Evolutionary conservation across 345 rosid genomes (phyloP), one percentile per base, ranked within the genome.

Genomic region (Abelmoschus esculentus): DNA sequence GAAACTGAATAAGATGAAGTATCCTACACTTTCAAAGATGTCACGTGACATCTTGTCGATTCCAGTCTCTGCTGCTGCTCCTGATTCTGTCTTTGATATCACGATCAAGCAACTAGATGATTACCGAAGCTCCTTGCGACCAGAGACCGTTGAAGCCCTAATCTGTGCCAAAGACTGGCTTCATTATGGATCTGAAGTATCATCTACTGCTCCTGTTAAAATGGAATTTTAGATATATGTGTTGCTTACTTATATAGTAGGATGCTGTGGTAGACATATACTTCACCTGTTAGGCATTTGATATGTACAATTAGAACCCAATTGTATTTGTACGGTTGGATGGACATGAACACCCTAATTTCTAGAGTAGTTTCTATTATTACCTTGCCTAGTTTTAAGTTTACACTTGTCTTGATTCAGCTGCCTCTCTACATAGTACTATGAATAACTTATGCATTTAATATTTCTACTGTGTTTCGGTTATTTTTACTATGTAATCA

Each of bases 91-190:
- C 8, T 90, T 90, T 70, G 89, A 90, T 68, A 82, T 78, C 0
- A 74, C 50, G 13, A 71, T 64, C 56, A 87, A 80, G 69, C 86
- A 86, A 83, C 77, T 93, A 78, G 97, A 90, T 79, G 72, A 44
- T 69, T 90, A 93, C 74, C 72, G 90, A 77, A 80, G 88, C 46
- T 84, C 93, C 4, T 77, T 89, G 79, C 78, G 96, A 68, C 97
- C 93, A 3, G 98, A 93, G 74, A 93, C 96, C 0, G 83, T 93
- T 65, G 97, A 93, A 75, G 97, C 98, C 69, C 85, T 90, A 53
- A 79, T 93, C 7, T 93, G 98, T 46, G 90, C 93, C 10, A 93
- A 85, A 86, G 96, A 90, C 36, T 90, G 98, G 97, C 83, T 90
- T 67, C 90, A 78, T 72, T 72, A 77, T 49, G 82, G 83, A 38